These are phyloP conservation scores for Sugiyamaella lignohabitans DNA, from an alignment of 805 yeast species.

Conservation along the genomic window DNA sequence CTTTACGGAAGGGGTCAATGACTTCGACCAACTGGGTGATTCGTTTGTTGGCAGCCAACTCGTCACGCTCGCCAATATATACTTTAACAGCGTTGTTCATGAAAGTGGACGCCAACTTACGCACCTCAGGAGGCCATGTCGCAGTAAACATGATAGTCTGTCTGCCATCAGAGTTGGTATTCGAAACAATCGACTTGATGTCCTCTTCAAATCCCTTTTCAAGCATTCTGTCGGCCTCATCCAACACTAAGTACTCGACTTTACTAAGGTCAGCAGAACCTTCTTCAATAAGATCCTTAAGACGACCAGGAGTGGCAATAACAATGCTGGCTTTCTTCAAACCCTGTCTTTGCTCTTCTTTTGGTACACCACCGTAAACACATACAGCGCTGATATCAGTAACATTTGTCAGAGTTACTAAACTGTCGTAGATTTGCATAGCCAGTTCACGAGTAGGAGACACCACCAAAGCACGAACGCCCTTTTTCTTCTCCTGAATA, in stretches of 20 bases:
- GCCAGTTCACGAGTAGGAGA: slow-evolving; percentile 99
- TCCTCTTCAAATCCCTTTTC: slow-evolving; percentile 98
- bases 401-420: slow-evolving; percentile 54
- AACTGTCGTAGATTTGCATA: slow-evolving; percentile 82
- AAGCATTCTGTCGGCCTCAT: slow-evolving; percentile 98
- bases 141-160: slow-evolving; percentile 99
- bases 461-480: slow-evolving; percentile 60
- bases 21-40: slow-evolving; percentile 93
- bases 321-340: slow-evolving; percentile 64
- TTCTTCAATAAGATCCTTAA: slow-evolving; percentile 83
- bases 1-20: slow-evolving; percentile 74
- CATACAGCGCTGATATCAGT: slow-evolving; percentile 69
- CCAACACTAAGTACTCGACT: slow-evolving; percentile 77
- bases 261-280: slow-evolving; percentile 65
- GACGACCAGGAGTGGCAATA: slow-evolving; percentile 97
- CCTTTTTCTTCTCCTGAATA: slow-evolving; percentile 35
- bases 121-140: slow-evolving; percentile 99
- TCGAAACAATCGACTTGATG: slow-evolving; percentile 73
- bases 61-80: slow-evolving; percentile 91
- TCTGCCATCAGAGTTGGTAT: slow-evolving; percentile 46
- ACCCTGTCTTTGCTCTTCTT: slow-evolving; percentile 77
- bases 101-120: slow-evolving; percentile 80
- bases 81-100: slow-evolving; percentile 85
- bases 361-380: slow-evolving; percentile 96
- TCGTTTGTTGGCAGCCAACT: slow-evolving; percentile 87